Percentiles rank a stretch among this genome's conserved stretches.
Evolutionary conservation across 257 asterid species (phyloP).

Genomic region (Gentiana dahurica): DNA sequence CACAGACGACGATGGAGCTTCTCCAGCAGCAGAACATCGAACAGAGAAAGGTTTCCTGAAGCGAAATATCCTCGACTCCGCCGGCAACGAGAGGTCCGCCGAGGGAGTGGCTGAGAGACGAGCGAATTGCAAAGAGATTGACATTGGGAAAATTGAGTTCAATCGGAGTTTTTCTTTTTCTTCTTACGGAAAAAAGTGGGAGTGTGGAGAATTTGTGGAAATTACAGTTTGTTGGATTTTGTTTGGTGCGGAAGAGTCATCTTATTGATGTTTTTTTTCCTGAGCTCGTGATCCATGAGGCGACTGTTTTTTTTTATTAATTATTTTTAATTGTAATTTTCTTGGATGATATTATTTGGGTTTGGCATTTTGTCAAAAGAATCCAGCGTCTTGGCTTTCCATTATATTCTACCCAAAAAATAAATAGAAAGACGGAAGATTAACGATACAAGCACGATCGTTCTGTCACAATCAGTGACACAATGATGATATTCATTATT

Average conservation of each 20-base stretch:
- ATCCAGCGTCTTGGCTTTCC: not conserved
- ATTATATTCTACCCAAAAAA: too few relatives aligned
- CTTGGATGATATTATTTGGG: not conserved
- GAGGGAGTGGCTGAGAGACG: slow-evolving; percentile 30
- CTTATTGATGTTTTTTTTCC: slow-evolving; percentile 3
- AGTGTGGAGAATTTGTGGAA: not conserved
- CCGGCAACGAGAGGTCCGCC: slow-evolving; percentile 47
- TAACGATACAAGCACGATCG: too few relatives aligned
- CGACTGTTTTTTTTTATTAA: not conserved
- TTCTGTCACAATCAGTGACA: too few relatives aligned
- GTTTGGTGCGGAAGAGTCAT: not conserved
- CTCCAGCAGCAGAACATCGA: slow-evolving; percentile 60
- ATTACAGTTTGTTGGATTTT: not conserved
- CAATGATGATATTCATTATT: too few relatives aligned
- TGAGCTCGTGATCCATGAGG: slow-evolving; percentile 15
- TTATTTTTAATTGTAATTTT: not conserved
- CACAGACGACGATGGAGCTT: slow-evolving; percentile 27
- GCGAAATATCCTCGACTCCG: slow-evolving; percentile 30
- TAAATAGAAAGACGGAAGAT: too few relatives aligned
- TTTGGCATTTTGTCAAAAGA: slow-evolving; percentile 10
- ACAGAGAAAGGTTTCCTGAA: slow-evolving; percentile 37
- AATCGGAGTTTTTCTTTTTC: not conserved
- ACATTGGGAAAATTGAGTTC: slow-evolving; percentile 27
- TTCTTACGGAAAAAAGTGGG: slow-evolving; percentile 3
- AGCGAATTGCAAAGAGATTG: slow-evolving; percentile 66